Evolutionary conservation across 495 filamentous ascomycete species (phyloP).

Genomic region (Podospora bellae-mahoneyi): DNA sequence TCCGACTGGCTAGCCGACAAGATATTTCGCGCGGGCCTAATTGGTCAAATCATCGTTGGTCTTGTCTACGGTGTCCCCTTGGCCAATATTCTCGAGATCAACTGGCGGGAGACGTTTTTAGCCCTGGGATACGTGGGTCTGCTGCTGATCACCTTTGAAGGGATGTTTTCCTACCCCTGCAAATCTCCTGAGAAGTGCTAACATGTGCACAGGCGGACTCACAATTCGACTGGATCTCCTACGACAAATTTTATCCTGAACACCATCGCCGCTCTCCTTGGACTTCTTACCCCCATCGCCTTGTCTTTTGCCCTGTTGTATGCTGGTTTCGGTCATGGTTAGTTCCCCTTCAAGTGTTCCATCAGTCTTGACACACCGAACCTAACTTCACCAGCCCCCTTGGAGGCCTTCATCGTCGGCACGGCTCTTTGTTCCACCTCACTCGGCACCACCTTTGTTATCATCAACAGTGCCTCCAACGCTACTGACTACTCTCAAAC

Average conservation of each 20-base stretch:
- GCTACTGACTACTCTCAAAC: constrained; percentile 53
- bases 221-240: constrained; percentile 59
- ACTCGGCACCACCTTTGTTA: constrained; percentile 74
- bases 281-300: constrained; percentile 62
- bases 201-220: constrained; percentile 47
- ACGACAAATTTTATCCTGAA: constrained; percentile 60
- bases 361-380: not conserved
- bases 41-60: constrained; percentile 73
- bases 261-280: constrained; percentile 57
- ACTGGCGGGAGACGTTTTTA: constrained; percentile 60
- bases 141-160: constrained; percentile 71
- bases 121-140: constrained; percentile 75
- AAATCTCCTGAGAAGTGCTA: not conserved
- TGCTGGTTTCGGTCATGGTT: constrained; percentile 25
- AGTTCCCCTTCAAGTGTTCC: not conserved
- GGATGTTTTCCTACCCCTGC: not conserved
- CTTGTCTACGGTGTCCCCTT: constrained; percentile 66
- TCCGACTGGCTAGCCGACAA: constrained; percentile 57
- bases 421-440: constrained; percentile 74
- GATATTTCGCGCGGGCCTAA: constrained; percentile 64
- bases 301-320: constrained; percentile 60
- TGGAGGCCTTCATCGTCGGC: constrained; percentile 71
- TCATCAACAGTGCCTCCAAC: constrained; percentile 50
- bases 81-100: constrained; percentile 36
- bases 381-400: constrained; percentile 34